phyloP scores from a whole-genome alignment of 495 filamentous ascomycete genomes.

The Xylaria telfairii region DNA sequence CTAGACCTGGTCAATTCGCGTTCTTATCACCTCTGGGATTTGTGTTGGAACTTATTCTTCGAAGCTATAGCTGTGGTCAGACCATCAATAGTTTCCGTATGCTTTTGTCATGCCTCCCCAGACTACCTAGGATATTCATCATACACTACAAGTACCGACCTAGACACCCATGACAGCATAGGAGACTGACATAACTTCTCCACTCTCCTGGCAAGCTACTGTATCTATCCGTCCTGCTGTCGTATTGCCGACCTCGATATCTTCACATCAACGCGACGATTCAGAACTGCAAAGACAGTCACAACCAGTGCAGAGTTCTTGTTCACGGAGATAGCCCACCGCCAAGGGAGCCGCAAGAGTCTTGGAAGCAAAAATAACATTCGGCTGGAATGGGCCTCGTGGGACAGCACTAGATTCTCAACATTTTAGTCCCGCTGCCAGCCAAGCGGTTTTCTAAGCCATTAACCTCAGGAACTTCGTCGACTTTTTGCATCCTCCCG shows the following conservation, averaged over 20 bases:
- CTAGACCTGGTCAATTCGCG: conserved; percentile 21
- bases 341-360: conserved; percentile 1
- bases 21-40: conserved; percentile 25
- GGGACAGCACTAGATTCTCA: conserved; percentile 5
- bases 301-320: not conserved
- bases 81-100: conserved; percentile 23
- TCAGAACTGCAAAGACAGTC: conserved; percentile 1
- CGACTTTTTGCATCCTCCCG: conserved; percentile 7
- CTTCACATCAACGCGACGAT: conserved; percentile 21
- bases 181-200: conserved; percentile 28
- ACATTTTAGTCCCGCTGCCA: conserved; percentile 10
- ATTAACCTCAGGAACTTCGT: conserved; percentile 3
- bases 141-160: conserved; percentile 22
- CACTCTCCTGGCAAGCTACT: conserved; percentile 18
- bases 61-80: conserved; percentile 28
- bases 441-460: conserved; percentile 8
- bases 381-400: not conserved
- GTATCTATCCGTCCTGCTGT: conserved; percentile 12
- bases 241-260: conserved; percentile 13
- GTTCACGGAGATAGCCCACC: conserved; percentile 5
- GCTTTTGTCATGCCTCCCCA: conserved; percentile 25
- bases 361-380: not conserved
- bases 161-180: conserved; percentile 20
- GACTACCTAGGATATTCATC: conserved; percentile 17
- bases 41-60: conserved; percentile 27